Conservation (phyloP, 257 asterid genomes). For the Craterostigma plantagineum region DNA sequence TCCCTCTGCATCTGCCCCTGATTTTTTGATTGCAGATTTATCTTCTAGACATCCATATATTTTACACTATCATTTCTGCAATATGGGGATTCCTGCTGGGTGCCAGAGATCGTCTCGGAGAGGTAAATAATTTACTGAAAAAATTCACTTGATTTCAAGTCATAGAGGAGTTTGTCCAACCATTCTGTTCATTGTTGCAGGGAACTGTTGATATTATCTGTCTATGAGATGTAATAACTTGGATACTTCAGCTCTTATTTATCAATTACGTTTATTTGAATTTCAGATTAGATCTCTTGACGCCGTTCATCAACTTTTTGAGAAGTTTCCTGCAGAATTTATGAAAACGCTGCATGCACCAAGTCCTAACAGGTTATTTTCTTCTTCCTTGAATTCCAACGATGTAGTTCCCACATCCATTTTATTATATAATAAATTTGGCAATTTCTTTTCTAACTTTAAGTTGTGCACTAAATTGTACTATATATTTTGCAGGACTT, state of each 20-base stretch:
- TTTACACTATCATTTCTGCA: constrained; percentile 86
- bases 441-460: neutral
- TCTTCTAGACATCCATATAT: constrained; percentile 71
- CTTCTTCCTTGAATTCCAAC: neutral
- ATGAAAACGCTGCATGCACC: constrained; percentile 69
- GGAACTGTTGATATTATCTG: neutral
- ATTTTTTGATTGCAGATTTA: constrained; percentile 51
- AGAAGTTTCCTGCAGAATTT: constrained; percentile 81
- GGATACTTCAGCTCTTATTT: neutral
- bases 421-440: too few relatives aligned
- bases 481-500: constrained; percentile 36
- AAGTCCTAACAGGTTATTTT: constrained; percentile 35
- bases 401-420: too few relatives aligned
- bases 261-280: constrained; percentile 10
- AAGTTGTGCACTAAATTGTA: neutral
- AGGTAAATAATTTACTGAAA: constrained; percentile 24
- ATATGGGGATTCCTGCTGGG: constrained; percentile 85
- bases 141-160: constrained; percentile 1
- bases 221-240: neutral
- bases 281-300: constrained; percentile 88
- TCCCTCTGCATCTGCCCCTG: constrained; percentile 4
- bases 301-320: constrained; percentile 87
- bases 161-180: constrained; percentile 1
- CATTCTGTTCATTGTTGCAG: neutral
- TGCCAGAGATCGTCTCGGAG: constrained; percentile 96